Conservation (phyloP, 1,139 yeast genomes). For the Petasospora fabianii region DNA sequence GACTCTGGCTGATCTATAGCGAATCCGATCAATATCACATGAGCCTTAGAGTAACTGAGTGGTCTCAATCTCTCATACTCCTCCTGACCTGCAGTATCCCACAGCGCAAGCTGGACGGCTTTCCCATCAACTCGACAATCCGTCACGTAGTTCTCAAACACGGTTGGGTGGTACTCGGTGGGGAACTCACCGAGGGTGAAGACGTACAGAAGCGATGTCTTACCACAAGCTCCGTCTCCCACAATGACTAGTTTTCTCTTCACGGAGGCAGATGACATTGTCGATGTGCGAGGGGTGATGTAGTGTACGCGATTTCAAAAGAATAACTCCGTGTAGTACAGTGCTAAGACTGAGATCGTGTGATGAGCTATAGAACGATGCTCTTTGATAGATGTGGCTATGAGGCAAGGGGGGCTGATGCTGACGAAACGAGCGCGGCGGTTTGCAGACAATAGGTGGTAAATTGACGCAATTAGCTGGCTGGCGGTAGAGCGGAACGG, state of each 20-base stretch:
- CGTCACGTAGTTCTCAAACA: constrained; percentile 90
- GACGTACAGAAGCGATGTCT: constrained; percentile 85
- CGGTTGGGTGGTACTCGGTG: constrained; percentile 87
- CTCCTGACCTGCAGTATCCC: constrained; percentile 99
- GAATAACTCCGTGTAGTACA: too few species aligned
- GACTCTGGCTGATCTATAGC: constrained; percentile 71
- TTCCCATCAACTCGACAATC: constrained; percentile 92
- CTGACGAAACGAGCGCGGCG: too few species aligned
- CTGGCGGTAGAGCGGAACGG: too few species aligned
- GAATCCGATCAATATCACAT: constrained; percentile 68
- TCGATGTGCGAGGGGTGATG: too few species aligned
- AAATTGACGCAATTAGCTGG: too few species aligned
- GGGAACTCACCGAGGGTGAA: constrained; percentile 84
- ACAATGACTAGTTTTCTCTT: constrained; percentile 84
- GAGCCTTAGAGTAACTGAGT: constrained; percentile 70
- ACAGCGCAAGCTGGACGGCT: constrained; percentile 80
- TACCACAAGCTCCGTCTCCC: constrained; percentile 96
- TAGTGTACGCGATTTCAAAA: not conserved
- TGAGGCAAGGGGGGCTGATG: too few species aligned
- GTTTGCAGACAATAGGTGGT: too few species aligned
- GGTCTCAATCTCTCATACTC: constrained; percentile 78
- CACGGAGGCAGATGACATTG: constrained; percentile 35
- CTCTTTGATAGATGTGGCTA: too few species aligned
- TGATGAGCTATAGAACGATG: too few species aligned
- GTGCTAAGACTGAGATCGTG: too few species aligned